Conservation (phyloP, 2,329 filamentous ascomycete species). For the Fusarium circinatum region DNA sequence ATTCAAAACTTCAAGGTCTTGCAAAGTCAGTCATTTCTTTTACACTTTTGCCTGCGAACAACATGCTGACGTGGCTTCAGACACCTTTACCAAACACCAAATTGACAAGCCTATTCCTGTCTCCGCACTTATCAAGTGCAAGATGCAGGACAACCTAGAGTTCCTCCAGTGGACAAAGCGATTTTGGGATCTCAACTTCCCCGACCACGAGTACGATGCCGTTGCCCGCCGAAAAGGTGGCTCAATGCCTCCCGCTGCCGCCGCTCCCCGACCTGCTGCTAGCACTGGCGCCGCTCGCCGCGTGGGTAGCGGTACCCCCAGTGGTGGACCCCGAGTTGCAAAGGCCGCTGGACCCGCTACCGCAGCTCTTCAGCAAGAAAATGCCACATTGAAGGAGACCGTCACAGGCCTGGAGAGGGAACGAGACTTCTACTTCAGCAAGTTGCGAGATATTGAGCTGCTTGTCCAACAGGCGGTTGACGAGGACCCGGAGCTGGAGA, state of each 20-base stretch:
- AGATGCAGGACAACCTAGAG: slow-evolving; percentile 99
- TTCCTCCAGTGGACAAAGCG: slow-evolving; percentile 97
- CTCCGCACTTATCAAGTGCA: slow-evolving; percentile 92
- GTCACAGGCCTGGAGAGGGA: slow-evolving; percentile 95
- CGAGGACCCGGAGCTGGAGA: slow-evolving; percentile 90
- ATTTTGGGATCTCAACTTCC: slow-evolving; percentile 98
- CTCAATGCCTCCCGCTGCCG: slow-evolving; percentile 65
- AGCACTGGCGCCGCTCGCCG: slow-evolving; percentile 61
- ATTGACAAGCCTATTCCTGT: slow-evolving; percentile 93
- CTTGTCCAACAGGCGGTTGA: slow-evolving; percentile 93
- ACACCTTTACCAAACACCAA: slow-evolving; percentile 84
- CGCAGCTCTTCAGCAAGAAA: slow-evolving; percentile 84
- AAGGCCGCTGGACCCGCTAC: slow-evolving; percentile 66
- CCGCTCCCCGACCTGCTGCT: slow-evolving; percentile 59
- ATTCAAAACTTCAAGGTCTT: slow-evolving; percentile 98
- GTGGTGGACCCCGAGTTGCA: slow-evolving; percentile 61
- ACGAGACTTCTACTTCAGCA: slow-evolving; percentile 99
- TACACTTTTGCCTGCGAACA: background rate
- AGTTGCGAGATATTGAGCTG: slow-evolving; percentile 95
- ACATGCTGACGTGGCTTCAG: slow-evolving; percentile 54
- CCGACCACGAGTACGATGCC: slow-evolving; percentile 96
- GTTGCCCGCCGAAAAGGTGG: slow-evolving; percentile 84
- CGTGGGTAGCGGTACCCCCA: slow-evolving; percentile 71
- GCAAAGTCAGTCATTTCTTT: slow-evolving; percentile 73
- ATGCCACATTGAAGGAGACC: slow-evolving; percentile 90